Evolutionary conservation across 345 rosid genomes (phyloP), one percentile per base, ranked within the genome.

Genomic region (Brassica napus): DNA sequence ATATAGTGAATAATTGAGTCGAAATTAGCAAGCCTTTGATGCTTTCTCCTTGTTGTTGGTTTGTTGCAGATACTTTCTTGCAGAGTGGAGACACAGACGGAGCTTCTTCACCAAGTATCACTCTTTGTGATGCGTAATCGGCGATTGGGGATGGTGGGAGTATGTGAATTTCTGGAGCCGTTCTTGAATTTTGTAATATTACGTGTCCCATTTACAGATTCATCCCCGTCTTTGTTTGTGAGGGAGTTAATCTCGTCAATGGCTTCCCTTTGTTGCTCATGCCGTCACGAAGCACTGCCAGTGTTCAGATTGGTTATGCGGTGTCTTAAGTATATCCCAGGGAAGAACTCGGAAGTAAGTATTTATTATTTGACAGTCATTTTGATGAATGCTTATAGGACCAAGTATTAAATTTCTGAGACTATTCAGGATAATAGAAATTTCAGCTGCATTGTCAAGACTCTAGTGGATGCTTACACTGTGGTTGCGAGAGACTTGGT

Each of bases 91-190:
- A 89, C 81, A 49, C 88, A 88, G 18, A 79, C 81, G 62, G 97
- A 91, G 79, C 88, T 92, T 79, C 82, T 87, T 63, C 93, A 80
- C 35, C 94, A 94, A 86, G 83, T 94, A 31, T 73, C 89, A 78
- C 83, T 86, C 74, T 89, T 92, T 81, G 80, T 91, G 80, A 84
- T 81, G 26, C 87, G 85, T 76, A 83, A 68, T 66, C 84, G 82
- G 73, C 77, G 54, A 52, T 70, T 80, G 23, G 91, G 92, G 59
- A 88, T 89, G 88, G 86, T 55, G 62, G 80, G 86, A 82, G 89
- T 88, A 68, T 94, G 94, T 75, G 86, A 88, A 69, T 94, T 94
- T 85, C 78, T 94, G 82, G 88, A 90, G 81, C 92, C 93, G 21
- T 88, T 94, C 44, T 3, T 92, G 80, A 84, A 69, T 72, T 92